Conservation (phyloP, 2,329 filamentous ascomycete species). For the Madurella fahalii region DNA sequence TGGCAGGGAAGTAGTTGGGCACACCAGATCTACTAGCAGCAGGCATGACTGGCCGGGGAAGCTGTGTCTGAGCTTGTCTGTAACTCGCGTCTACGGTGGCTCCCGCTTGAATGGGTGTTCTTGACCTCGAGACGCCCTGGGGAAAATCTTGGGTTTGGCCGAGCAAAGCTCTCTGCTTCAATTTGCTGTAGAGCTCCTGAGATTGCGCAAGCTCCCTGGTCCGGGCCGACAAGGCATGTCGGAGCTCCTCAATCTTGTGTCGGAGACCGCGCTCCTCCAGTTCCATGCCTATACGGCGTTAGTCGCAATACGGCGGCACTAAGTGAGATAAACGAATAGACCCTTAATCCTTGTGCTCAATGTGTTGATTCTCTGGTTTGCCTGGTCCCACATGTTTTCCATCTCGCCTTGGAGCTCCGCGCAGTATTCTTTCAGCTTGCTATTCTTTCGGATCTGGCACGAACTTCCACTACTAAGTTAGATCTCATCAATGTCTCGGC, state of each 20-base stretch:
- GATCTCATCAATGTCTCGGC: background rate
- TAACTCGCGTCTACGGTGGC: background rate
- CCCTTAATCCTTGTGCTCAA: conserved; percentile 20
- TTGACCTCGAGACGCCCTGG: conserved; percentile 44
- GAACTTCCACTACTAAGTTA: conserved; percentile 17
- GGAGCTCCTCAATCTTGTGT: conserved; percentile 69
- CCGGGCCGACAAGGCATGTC: conserved; percentile 65
- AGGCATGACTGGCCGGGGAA: background rate
- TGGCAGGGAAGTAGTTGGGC: conserved; percentile 16
- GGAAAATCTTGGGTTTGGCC: conserved; percentile 53
- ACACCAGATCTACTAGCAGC: background rate
- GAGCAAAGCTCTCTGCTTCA: conserved; percentile 53
- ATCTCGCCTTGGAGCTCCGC: conserved; percentile 13
- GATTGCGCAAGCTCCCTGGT: conserved; percentile 63
- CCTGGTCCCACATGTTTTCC: conserved; percentile 18
- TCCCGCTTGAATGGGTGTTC: background rate
- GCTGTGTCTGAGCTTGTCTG: background rate
- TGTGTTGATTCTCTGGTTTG: conserved; percentile 18
- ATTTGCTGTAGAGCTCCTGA: conserved; percentile 60
- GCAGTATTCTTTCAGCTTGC: conserved; percentile 18
- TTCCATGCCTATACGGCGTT: conserved; percentile 44
- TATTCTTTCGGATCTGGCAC: conserved; percentile 15
- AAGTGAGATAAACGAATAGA: background rate
- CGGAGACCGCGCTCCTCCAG: conserved; percentile 59
- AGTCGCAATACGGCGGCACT: background rate